Conservation (phyloP, 129 eudicot genomes). For the Apium graveolens region DNA sequence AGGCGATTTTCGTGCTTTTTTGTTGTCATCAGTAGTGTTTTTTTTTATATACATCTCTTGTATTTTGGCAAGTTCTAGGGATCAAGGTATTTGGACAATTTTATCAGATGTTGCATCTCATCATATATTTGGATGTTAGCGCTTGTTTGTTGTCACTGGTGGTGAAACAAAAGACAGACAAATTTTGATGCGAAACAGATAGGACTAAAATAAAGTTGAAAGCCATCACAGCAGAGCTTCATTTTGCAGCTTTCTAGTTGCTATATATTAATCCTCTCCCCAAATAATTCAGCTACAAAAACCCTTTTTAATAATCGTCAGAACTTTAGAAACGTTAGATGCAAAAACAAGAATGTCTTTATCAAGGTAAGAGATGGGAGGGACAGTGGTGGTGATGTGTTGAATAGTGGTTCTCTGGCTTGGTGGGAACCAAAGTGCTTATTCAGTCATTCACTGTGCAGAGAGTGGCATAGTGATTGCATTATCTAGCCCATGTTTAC, state of each 20-base stretch:
- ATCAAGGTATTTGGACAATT: neutral
- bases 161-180: neutral
- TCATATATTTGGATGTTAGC: neutral
- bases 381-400: neutral
- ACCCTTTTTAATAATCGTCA: neutral
- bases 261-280: neutral
- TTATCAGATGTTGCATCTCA: neutral
- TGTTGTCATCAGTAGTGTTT: no score
- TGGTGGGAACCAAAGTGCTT: no score
- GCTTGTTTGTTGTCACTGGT: neutral
- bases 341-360: slow-evolving; percentile 4
- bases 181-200: neutral
- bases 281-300: neutral
- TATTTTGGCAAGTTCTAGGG: neutral
- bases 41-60: neutral
- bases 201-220: neutral
- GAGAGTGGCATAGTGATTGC: slow-evolving; percentile 18
- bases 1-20: no score
- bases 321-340: neutral
- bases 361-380: neutral
- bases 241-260: neutral
- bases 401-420: slow-evolving; percentile 11
- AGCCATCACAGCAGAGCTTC: neutral
- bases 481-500: slow-evolving; percentile 11
- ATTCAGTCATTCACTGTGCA: neutral